phyloP scores from a whole-genome alignment of 2,329 filamentous ascomycete species.

The Epichloe elymi region DNA sequence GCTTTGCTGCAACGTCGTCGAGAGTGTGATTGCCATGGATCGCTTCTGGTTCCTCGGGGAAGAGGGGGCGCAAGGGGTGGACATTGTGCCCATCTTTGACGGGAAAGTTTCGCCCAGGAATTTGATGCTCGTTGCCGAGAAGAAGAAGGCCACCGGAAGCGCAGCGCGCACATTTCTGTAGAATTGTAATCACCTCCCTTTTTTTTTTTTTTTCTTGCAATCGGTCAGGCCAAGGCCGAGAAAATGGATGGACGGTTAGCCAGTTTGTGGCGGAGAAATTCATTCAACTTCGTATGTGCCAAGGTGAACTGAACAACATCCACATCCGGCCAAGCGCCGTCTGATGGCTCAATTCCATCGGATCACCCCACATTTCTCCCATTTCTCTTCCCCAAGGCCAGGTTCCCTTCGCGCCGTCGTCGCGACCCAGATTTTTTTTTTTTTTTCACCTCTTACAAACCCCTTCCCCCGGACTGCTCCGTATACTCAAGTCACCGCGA shows the following conservation, averaged over 20 bases:
- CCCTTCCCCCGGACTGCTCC: too few species aligned
- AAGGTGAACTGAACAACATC: background rate
- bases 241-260: too few species aligned
- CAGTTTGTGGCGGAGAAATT: too few species aligned
- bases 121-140: slow-evolving; percentile 10
- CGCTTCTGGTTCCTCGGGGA: slow-evolving; percentile 19
- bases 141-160: background rate
- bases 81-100: slow-evolving; percentile 17
- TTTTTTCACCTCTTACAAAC: background rate
- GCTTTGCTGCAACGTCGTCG: slow-evolving; percentile 19
- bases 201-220: too few species aligned
- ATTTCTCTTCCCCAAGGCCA: background rate
- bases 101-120: slow-evolving; percentile 14
- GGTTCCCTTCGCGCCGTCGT: background rate
- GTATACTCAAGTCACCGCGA: too few species aligned
- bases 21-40: slow-evolving; percentile 19
- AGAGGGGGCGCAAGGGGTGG: slow-evolving; percentile 9
- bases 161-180: too few species aligned
- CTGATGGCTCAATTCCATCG: too few species aligned
- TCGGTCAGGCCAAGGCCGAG: too few species aligned
- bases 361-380: background rate
- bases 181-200: rapidly evolving
- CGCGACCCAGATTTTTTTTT: background rate
- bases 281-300: too few species aligned
- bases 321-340: background rate